phyloP scores from a whole-genome alignment of 2,329 filamentous ascomycete genomes.

The Escovopsis sp. region DNA sequence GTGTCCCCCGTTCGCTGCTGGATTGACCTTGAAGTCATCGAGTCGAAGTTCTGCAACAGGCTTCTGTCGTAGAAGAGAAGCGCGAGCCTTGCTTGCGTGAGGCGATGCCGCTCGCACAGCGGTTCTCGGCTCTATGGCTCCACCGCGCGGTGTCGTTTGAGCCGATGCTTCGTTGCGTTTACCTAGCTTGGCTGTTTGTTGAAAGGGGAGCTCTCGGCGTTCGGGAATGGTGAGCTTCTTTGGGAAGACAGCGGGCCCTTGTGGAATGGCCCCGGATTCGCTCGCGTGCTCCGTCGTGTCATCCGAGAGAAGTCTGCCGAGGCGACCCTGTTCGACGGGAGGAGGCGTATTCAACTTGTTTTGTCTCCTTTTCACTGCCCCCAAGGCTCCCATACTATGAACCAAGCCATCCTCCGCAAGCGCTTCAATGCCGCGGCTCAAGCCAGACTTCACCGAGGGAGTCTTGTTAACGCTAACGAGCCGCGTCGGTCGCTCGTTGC shows the following conservation, averaged over 20 bases:
- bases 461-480: conserved; percentile 9
- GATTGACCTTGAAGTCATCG: conserved; percentile 73
- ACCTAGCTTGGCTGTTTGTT: conserved; percentile 9
- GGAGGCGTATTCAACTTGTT: conserved; percentile 1
- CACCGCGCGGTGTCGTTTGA: background rate
- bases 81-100: too few species aligned
- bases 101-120: too few species aligned
- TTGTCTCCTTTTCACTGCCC: conserved; percentile 2
- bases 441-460: conserved; percentile 9
- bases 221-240: conserved; percentile 18
- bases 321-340: conserved; percentile 12
- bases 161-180: too few species aligned
- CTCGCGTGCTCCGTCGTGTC: too few species aligned
- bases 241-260: conserved; percentile 9
- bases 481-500: conserved; percentile 16
- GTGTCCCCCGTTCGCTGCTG: conserved; percentile 52
- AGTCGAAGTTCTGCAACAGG: conserved; percentile 43
- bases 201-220: conserved; percentile 29
- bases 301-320: conserved; percentile 14
- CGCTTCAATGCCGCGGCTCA: conserved; percentile 24
- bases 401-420: conserved; percentile 35
- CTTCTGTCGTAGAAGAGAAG: conserved; percentile 26
- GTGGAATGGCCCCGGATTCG: background rate
- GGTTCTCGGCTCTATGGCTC: too few species aligned
- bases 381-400: conserved; percentile 10